Percentiles rank a stretch among this genome's conserved stretches.
Evolutionary conservation across 257 asterid genomes (phyloP).

Genomic region (Ilex aquifolium): DNA sequence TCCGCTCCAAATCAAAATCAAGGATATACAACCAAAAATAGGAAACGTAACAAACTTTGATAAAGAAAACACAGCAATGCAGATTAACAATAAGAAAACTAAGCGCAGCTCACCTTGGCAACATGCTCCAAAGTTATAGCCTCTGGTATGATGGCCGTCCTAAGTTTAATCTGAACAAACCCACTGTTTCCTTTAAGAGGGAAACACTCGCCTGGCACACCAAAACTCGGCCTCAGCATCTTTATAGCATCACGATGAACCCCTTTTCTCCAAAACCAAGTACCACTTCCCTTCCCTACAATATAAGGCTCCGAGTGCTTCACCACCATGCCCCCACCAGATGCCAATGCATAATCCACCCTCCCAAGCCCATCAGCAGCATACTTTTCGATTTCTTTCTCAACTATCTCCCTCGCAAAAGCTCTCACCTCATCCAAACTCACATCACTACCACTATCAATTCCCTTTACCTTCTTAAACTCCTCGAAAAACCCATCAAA

Average conservation of each 20-base stretch:
- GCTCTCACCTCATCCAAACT: constrained; percentile 60
- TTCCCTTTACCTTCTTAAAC: constrained; percentile 36
- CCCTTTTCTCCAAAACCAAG: constrained; percentile 17
- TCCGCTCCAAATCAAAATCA: background rate
- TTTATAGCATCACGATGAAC: constrained; percentile 41
- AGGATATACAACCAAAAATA: background rate
- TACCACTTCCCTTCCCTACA: constrained; percentile 14
- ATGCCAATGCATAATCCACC: constrained; percentile 73
- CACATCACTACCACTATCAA: constrained; percentile 21
- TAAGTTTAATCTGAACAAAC: constrained; percentile 62
- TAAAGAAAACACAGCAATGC: background rate
- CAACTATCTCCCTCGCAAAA: constrained; percentile 61
- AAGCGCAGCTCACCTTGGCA: constrained; percentile 42
- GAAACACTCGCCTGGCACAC: constrained; percentile 96
- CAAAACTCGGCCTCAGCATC: constrained; percentile 89
- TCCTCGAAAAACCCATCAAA: constrained; percentile 54
- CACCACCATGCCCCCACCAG: constrained; percentile 73
- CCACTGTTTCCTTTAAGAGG: constrained; percentile 67
- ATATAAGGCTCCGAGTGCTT: constrained; percentile 64
- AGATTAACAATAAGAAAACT: background rate
- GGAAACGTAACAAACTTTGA: background rate
- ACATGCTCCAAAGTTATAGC: constrained; percentile 88
- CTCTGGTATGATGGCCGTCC: constrained; percentile 61
- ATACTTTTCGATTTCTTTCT: constrained; percentile 72
- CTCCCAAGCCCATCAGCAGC: constrained; percentile 88